These are phyloP conservation scores for Hypoxylon sp. DNA, from an alignment of 2,329 filamentous ascomycete genomes.

Conservation along the genomic window DNA sequence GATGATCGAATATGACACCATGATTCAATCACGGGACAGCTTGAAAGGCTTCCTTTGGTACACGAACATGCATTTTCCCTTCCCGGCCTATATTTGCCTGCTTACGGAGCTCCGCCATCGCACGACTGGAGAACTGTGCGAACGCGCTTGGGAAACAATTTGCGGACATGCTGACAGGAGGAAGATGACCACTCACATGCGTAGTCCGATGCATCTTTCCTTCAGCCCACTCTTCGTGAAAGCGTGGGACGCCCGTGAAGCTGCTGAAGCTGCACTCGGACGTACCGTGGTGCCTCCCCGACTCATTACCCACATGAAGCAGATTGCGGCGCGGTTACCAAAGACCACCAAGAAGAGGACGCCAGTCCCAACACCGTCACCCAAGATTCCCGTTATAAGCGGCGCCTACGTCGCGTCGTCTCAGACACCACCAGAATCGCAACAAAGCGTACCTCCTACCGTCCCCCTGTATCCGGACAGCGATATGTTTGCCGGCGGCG, in stretches of 20 bases:
- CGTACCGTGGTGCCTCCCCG: conserved; percentile 58
- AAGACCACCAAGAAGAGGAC: conserved; percentile 53
- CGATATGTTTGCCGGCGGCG: conserved; percentile 43
- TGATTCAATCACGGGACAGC: conserved; percentile 64
- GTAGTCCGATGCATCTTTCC: conserved; percentile 68
- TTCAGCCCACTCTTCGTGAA: conserved; percentile 71
- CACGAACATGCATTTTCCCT: conserved; percentile 69
- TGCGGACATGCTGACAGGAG: conserved; percentile 66
- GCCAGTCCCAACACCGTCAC: conserved; percentile 48
- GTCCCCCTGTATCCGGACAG: conserved; percentile 42
- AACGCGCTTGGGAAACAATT: conserved; percentile 70
- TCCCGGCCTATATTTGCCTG: conserved; percentile 72
- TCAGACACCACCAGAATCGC: conserved; percentile 33
- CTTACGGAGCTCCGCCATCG: conserved; percentile 67
- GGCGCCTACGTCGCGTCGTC: conserved; percentile 39
- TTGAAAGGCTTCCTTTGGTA: conserved; percentile 70
- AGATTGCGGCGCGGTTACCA: conserved; percentile 53
- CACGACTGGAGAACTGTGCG: conserved; percentile 66
- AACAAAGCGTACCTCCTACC: conserved; percentile 35
- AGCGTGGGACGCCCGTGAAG: conserved; percentile 70
- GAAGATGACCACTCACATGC: conserved; percentile 61
- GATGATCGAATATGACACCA: conserved; percentile 71
- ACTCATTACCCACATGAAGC: conserved; percentile 63
- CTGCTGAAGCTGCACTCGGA: conserved; percentile 60
- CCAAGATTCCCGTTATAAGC: conserved; percentile 46